Conservation (phyloP, 371 early-diverging fungal species). For the Mucor circinelloides region DNA sequence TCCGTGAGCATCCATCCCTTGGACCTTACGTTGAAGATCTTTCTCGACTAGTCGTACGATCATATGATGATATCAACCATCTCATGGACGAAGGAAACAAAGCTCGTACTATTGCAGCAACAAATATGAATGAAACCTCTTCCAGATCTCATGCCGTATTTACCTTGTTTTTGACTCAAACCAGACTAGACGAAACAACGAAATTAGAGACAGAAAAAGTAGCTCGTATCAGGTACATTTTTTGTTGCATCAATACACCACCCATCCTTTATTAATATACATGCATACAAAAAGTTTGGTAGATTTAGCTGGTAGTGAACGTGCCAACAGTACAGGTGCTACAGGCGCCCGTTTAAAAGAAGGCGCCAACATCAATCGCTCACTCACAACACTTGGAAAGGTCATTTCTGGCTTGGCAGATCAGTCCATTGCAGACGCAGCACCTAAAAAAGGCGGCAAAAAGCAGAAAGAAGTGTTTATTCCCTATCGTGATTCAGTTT, state of each 20-base stretch:
- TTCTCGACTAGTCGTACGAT: slow-evolving; percentile 80
- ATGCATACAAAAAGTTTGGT: slow-evolving; percentile 57
- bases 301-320: slow-evolving; percentile 95
- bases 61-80: slow-evolving; percentile 75
- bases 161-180: slow-evolving; percentile 81
- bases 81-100: slow-evolving; percentile 91
- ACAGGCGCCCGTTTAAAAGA: slow-evolving; percentile 96
- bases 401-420: slow-evolving; percentile 96
- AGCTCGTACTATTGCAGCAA: slow-evolving; percentile 90
- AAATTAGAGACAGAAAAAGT: slow-evolving; percentile 76
- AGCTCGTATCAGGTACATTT: slow-evolving; percentile 62
- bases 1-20: slow-evolving; percentile 86
- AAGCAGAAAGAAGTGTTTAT: slow-evolving; percentile 68
- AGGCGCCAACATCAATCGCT: slow-evolving; percentile 98
- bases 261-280: background rate
- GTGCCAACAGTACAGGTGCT: slow-evolving; percentile 94
- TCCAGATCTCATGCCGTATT: slow-evolving; percentile 96
- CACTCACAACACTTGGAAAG: slow-evolving; percentile 95
- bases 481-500: slow-evolving; percentile 90
- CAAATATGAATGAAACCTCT: slow-evolving; percentile 95
- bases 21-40: slow-evolving; percentile 95
- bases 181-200: slow-evolving; percentile 57
- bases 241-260: background rate
- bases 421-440: slow-evolving; percentile 47
- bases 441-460: slow-evolving; percentile 36